Conservation (phyloP, 1,284 basidiomycete species). For the Ceratobasidium sp. region DNA sequence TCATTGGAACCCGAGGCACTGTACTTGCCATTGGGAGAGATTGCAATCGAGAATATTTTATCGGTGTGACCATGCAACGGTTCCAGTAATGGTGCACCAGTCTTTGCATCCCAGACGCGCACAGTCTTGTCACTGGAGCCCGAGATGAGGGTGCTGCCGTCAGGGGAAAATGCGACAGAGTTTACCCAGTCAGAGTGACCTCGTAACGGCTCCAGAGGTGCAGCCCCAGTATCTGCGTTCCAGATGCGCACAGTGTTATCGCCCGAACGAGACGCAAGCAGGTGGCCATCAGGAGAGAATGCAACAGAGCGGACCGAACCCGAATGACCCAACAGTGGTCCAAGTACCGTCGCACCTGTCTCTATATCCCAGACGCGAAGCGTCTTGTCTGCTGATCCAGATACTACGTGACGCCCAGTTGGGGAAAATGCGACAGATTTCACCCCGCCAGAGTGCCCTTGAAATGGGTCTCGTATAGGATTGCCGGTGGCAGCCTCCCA, state of each 20-base stretch:
- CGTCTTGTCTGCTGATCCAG: neutral
- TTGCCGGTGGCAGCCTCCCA: neutral
- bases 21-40: conserved; percentile 8
- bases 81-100: neutral
- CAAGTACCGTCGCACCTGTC: neutral
- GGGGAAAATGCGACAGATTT: neutral
- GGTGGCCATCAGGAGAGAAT: conserved; percentile 32
- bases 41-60: neutral
- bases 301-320: neutral
- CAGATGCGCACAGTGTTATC: conserved; percentile 41
- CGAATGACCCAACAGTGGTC: neutral
- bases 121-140: conserved; percentile 6
- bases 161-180: conserved; percentile 3
- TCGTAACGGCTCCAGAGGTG: neutral
- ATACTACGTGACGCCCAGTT: neutral
- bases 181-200: neutral
- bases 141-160: conserved; percentile 1
- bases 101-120: conserved; percentile 6
- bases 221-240: neutral
- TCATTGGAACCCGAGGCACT: conserved; percentile 17
- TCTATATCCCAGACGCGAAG: neutral
- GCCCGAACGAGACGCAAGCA: conserved; percentile 27
- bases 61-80: neutral
- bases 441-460: neutral
- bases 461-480: neutral